phyloP scores from a whole-genome alignment of 2,329 filamentous ascomycete species.

The Hypoxylon sp. region DNA sequence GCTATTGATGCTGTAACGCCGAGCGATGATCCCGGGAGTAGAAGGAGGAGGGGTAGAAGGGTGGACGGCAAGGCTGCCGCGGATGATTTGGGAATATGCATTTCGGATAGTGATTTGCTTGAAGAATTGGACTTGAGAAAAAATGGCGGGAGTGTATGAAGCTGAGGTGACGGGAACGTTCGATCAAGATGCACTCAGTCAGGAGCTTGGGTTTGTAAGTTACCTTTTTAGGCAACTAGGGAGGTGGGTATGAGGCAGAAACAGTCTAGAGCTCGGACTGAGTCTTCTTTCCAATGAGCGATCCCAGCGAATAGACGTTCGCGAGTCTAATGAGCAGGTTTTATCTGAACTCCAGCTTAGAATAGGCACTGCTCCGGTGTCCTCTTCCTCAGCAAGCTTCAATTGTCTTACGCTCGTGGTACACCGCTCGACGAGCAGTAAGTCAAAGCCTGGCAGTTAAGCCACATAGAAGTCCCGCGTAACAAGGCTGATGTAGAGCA shows the following conservation, averaged over 20 bases:
- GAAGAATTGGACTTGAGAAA: not conserved
- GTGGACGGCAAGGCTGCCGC: slow-evolving; percentile 43
- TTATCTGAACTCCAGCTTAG: not conserved
- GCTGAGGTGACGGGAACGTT: not conserved
- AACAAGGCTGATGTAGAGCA: not conserved
- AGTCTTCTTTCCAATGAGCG: slow-evolving; percentile 5
- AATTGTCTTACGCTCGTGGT: slow-evolving; percentile 5
- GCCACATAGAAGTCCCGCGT: slow-evolving; percentile 3
- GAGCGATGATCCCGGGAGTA: slow-evolving; percentile 51
- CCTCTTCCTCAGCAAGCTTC: slow-evolving; percentile 1
- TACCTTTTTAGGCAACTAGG: slow-evolving; percentile 13
- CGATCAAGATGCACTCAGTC: slow-evolving; percentile 1
- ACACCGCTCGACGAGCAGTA: slow-evolving; percentile 3
- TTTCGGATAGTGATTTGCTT: slow-evolving; percentile 17
- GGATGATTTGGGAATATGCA: slow-evolving; percentile 34
- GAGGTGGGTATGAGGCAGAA: not conserved
- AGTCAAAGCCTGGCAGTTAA: slow-evolving; percentile 19
- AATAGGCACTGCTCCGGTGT: not conserved
- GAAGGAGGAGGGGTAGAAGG: slow-evolving; percentile 55
- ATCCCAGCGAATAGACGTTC: slow-evolving; percentile 5
- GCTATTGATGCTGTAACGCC: slow-evolving; percentile 44
- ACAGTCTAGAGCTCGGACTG: not conserved
- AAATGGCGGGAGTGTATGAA: not conserved
- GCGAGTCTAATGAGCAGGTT: slow-evolving; percentile 2
- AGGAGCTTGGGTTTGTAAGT: slow-evolving; percentile 24